These are phyloP conservation scores for Boletus sp. DNA, from an alignment of 768 basidiomycete species.

Conservation along the genomic window DNA sequence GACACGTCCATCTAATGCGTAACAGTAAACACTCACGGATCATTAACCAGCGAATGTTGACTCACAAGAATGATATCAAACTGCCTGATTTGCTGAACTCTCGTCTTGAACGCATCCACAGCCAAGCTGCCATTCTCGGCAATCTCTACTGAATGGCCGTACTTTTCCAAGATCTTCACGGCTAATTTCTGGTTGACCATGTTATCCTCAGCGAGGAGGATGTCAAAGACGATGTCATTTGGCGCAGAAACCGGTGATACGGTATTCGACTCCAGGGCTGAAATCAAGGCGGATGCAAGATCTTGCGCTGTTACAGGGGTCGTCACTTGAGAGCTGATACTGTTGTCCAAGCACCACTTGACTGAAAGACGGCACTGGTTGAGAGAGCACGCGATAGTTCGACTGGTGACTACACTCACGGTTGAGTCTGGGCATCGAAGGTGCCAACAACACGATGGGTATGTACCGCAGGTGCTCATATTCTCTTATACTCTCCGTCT, in stretches of 20 bases:
- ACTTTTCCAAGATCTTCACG: slow-evolving; percentile 94
- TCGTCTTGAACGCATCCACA: slow-evolving; percentile 85
- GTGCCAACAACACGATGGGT: slow-evolving; percentile 88
- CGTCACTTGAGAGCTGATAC: slow-evolving; percentile 92
- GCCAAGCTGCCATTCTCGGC: slow-evolving; percentile 97
- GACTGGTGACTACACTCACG: slow-evolving; percentile 43
- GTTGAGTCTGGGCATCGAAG: slow-evolving; percentile 72
- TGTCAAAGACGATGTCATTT: slow-evolving; percentile 86
- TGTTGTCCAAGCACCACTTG: slow-evolving; percentile 96
- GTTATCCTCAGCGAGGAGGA: slow-evolving; percentile 96
- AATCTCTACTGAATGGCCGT: slow-evolving; percentile 93
- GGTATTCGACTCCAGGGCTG: slow-evolving; percentile 93
- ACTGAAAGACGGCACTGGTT: slow-evolving; percentile 43
- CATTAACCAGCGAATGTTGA: slow-evolving; percentile 10
- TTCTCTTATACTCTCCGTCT: slow-evolving; percentile 91
- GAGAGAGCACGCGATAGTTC: neutral
- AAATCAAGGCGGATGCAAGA: slow-evolving; percentile 86
- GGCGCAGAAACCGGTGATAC: slow-evolving; percentile 84
- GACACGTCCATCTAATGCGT: slow-evolving; percentile 88
- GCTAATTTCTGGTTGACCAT: slow-evolving; percentile 95
- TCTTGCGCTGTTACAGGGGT: slow-evolving; percentile 88
- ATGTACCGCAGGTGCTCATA: slow-evolving; percentile 95
- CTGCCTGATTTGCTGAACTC: slow-evolving; percentile 65
- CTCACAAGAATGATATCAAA: slow-evolving; percentile 91
- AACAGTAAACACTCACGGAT: slow-evolving; percentile 1